Conservation (phyloP, 768 basidiomycete genomes). For the Leccinum sublutescens region DNA sequence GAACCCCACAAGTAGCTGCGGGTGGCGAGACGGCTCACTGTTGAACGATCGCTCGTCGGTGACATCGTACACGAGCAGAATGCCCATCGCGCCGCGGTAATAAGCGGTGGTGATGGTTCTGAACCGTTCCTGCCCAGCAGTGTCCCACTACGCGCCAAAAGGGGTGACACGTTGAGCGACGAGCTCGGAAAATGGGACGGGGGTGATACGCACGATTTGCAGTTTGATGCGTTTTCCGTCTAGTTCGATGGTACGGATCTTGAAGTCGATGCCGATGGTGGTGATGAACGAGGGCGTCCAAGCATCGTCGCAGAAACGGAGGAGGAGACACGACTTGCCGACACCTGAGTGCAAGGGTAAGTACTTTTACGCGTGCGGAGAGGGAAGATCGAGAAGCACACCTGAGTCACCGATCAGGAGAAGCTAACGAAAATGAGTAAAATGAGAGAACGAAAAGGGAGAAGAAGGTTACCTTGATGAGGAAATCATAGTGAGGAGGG, state of each 20-base stretch:
- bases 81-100: constrained; percentile 99
- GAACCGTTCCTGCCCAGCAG: constrained; percentile 98
- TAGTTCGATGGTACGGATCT: constrained; percentile 97
- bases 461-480: constrained; percentile 70
- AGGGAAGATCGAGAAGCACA: constrained; percentile 42
- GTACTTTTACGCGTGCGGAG: not conserved
- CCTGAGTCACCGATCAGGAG: constrained; percentile 97
- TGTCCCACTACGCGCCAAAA: constrained; percentile 78
- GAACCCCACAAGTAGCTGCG: constrained; percentile 13
- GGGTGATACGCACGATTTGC: constrained; percentile 81
- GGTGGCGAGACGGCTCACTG: constrained; percentile 54
- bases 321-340: constrained; percentile 93
- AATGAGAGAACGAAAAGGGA: not conserved
- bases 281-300: constrained; percentile 99
- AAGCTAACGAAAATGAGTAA: constrained; percentile 48
- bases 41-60: constrained; percentile 94
- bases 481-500: constrained; percentile 94
- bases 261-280: constrained; percentile 99
- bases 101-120: constrained; percentile 98
- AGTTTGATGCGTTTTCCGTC: constrained; percentile 98
- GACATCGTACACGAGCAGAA: constrained; percentile 97
- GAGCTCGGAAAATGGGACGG: not conserved
- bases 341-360: constrained; percentile 56
- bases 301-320: constrained; percentile 98
- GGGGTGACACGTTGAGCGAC: not conserved